A percentile compares a stretch with the other conserved stretches of the same genome.
These are phyloP conservation scores for Aspergillus amoenus DNA, from an alignment of 2,329 filamentous ascomycete species.

Conservation along the genomic window DNA sequence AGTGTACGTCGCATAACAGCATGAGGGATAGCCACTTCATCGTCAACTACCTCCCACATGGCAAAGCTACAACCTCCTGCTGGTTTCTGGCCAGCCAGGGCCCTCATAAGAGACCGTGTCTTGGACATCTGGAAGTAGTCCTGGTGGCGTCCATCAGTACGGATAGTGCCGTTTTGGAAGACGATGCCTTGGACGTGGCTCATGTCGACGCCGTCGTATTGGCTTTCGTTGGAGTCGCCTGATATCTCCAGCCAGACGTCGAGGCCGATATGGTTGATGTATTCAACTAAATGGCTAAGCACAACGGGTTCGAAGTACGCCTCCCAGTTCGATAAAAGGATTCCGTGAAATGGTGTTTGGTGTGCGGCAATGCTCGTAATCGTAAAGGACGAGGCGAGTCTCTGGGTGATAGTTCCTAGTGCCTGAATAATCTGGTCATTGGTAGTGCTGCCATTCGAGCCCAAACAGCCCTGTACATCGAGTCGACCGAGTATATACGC, in stretches of 20 bases:
- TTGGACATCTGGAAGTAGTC: slow-evolving; percentile 37
- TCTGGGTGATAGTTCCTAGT: background rate
- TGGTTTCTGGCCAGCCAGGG: slow-evolving; percentile 11
- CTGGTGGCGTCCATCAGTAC: slow-evolving; percentile 26
- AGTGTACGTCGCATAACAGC: slow-evolving; percentile 34
- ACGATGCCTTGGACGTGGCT: slow-evolving; percentile 29
- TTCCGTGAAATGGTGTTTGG: slow-evolving; percentile 28
- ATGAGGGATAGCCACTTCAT: slow-evolving; percentile 29
- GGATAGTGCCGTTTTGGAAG: slow-evolving; percentile 31
- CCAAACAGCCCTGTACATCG: slow-evolving; percentile 6
- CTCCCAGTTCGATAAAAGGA: slow-evolving; percentile 36
- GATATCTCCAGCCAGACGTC: slow-evolving; percentile 37
- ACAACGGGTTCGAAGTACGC: slow-evolving; percentile 23
- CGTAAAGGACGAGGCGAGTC: slow-evolving; percentile 1
- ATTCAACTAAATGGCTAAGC: slow-evolving; percentile 27
- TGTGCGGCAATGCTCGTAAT: background rate
- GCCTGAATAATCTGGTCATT: slow-evolving; percentile 9
- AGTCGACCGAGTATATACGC: slow-evolving; percentile 9
- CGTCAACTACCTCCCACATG: slow-evolving; percentile 38
- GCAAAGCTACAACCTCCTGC: slow-evolving; percentile 8
- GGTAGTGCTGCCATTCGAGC: background rate
- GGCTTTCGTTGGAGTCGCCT: slow-evolving; percentile 23
- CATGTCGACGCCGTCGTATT: slow-evolving; percentile 17
- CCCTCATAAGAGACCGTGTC: slow-evolving; percentile 19
- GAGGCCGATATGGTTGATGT: slow-evolving; percentile 32